Evolutionary conservation across 2,329 filamentous ascomycete genomes (phyloP).

Genomic region (Stagonosporopsis chrysanthemi): DNA sequence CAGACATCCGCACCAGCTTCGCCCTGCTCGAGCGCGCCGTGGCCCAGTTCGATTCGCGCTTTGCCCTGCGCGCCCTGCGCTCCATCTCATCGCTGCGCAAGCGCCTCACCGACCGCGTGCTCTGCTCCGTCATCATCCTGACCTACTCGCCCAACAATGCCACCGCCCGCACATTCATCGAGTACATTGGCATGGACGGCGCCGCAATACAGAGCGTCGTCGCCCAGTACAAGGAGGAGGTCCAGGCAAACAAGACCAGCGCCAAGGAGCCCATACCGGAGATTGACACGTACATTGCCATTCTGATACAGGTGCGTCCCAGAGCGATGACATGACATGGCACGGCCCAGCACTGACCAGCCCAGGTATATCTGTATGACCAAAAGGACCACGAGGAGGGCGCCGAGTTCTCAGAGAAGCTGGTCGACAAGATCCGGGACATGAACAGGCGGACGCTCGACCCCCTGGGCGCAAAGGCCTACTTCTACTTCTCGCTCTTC

Average conservation of each 20-base stretch:
- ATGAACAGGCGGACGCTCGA: constrained; percentile 95
- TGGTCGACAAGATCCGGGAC: constrained; percentile 84
- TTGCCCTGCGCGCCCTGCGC: constrained; percentile 90
- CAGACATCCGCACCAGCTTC: constrained; percentile 97
- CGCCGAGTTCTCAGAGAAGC: constrained; percentile 80
- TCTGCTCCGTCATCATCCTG: constrained; percentile 81
- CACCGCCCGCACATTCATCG: constrained; percentile 73
- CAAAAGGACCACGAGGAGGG: constrained; percentile 81
- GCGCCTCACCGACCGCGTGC: constrained; percentile 80
- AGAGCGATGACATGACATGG: not conserved
- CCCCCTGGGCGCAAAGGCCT: constrained; percentile 91
- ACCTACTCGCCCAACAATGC: constrained; percentile 75
- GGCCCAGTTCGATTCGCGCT: constrained; percentile 90
- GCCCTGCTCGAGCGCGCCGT: constrained; percentile 90
- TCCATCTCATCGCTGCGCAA: constrained; percentile 97
- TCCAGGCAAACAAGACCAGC: constrained; percentile 64
- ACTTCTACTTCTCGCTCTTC: constrained; percentile 98
- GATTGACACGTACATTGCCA: constrained; percentile 86
- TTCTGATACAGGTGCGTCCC: constrained; percentile 62
- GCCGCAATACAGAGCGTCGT: constrained; percentile 65
- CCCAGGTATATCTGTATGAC: constrained; percentile 87
- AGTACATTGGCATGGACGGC: constrained; percentile 72
- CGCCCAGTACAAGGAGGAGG: constrained; percentile 70
- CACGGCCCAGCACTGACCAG: constrained; percentile 22
- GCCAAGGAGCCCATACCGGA: constrained; percentile 82